phyloP scores from a whole-genome alignment of 371 early-diverging fungal genomes.

The Dipsacomyces acuminosporus region DNA sequence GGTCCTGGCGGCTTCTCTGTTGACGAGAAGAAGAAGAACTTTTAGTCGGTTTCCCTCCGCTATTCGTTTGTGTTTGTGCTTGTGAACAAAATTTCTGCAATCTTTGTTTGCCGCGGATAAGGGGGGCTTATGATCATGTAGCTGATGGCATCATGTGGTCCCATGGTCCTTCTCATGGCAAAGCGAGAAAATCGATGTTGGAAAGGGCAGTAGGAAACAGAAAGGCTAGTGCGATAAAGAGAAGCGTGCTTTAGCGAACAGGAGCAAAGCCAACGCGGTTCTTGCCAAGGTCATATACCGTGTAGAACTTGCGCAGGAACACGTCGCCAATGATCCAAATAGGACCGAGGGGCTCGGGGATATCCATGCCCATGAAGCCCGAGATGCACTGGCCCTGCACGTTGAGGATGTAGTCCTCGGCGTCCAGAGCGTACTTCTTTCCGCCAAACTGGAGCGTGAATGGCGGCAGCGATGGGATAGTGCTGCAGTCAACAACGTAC shows the following conservation, averaged over 20 bases:
- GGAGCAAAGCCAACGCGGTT: slow-evolving; percentile 78
- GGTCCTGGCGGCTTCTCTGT: slow-evolving; percentile 90
- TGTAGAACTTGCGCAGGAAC: slow-evolving; percentile 87
- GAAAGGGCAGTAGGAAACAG: not conserved
- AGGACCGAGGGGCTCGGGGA: slow-evolving; percentile 65
- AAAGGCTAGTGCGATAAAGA: too few species aligned
- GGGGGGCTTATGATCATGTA: too few species aligned
- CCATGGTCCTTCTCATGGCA: too few species aligned
- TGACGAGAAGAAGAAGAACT: slow-evolving; percentile 96
- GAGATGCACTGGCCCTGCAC: slow-evolving; percentile 82
- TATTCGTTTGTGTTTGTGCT: too few species aligned
- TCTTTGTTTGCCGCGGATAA: too few species aligned
- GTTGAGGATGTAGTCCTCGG: slow-evolving; percentile 75
- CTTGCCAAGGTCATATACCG: slow-evolving; percentile 84
- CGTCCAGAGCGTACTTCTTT: slow-evolving; percentile 56
- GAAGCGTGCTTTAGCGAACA: slow-evolving; percentile 26
- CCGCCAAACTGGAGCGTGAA: slow-evolving; percentile 73
- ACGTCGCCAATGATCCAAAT: slow-evolving; percentile 89
- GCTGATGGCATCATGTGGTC: too few species aligned
- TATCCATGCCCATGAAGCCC: slow-evolving; percentile 90
- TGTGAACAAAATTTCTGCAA: too few species aligned
- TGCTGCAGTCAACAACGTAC: slow-evolving; percentile 73
- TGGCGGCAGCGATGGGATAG: slow-evolving; percentile 63
- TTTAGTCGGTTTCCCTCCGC: slow-evolving; percentile 48
- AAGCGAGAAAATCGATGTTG: too few species aligned